Evolutionary conservation across 306 rosid species (phyloP).

Genomic region (Ochetophila trinervis): DNA sequence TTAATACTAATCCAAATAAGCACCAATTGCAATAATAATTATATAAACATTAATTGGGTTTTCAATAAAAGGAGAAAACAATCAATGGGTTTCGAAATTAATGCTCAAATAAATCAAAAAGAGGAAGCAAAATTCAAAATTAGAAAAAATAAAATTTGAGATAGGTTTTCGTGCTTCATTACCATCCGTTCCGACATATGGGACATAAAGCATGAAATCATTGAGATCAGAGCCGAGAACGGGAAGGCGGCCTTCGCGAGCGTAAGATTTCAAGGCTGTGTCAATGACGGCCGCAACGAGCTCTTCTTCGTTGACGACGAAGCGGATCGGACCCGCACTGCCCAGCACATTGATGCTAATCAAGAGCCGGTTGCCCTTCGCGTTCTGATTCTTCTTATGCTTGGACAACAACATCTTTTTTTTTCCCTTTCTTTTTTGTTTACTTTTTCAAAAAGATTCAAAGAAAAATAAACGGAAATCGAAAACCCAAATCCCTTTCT

Average conservation of each 20-base stretch:
- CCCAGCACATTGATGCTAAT: conserved; percentile 80
- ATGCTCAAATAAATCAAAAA: not conserved
- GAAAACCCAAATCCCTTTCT: not conserved
- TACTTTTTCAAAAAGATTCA: not conserved
- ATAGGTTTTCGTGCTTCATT: conserved; percentile 14
- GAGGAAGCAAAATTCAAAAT: not conserved
- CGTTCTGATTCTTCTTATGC: conserved; percentile 72
- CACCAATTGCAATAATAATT: not conserved
- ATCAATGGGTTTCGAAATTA: not conserved
- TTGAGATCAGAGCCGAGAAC: conserved; percentile 53
- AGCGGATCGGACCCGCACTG: conserved; percentile 93
- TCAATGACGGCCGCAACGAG: conserved; percentile 68
- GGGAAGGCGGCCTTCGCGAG: conserved; percentile 95
- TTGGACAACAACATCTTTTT: conserved; percentile 63
- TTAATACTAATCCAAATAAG: not conserved
- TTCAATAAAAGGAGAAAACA: not conserved
- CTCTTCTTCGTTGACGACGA: conserved; percentile 71
- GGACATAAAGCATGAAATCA: conserved; percentile 68
- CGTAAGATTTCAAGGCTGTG: conserved; percentile 78
- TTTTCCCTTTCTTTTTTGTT: too few relatives aligned
- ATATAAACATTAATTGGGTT: not conserved
- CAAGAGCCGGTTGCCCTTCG: conserved; percentile 61
- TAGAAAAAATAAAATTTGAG: not conserved
- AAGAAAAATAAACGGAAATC: not conserved
- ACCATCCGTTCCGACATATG: conserved; percentile 70